phyloP scores from a whole-genome alignment of 2,329 filamentous ascomycete genomes.

The Volutella citrinella region DNA sequence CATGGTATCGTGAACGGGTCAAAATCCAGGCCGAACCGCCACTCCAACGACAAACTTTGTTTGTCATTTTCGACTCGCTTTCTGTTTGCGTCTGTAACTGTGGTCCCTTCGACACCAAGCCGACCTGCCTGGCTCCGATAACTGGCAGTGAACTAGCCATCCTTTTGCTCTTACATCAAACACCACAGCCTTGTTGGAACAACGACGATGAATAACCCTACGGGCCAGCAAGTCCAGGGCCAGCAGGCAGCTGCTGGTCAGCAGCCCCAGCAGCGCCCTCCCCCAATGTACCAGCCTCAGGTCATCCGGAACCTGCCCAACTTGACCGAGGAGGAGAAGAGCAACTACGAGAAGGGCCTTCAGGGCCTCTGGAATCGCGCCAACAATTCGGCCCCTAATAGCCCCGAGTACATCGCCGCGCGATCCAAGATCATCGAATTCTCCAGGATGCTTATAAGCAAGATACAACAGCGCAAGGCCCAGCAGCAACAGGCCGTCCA shows the following conservation, averaged over 20 bases:
- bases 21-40: no score
- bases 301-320: constrained; percentile 49
- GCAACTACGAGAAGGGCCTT: constrained; percentile 58
- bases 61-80: no score
- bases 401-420: constrained; percentile 47
- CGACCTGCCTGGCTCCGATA: no score
- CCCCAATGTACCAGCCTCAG: constrained; percentile 48
- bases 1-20: no score
- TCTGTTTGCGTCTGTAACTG: no score
- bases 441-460: constrained; percentile 53
- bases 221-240: constrained; percentile 22
- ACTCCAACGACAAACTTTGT: no score
- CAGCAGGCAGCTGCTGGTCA: constrained; percentile 20
- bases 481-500: constrained; percentile 34
- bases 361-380: constrained; percentile 52
- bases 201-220: constrained; percentile 24
- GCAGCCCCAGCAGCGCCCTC: constrained; percentile 22
- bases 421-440: constrained; percentile 60
- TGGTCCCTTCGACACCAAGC: no score
- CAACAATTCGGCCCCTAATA: constrained; percentile 45
- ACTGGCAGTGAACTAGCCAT: no score
- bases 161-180: no score
- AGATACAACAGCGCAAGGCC: constrained; percentile 42
- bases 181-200: no score
- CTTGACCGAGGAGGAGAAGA: constrained; percentile 53